A percentile compares a stretch with the other conserved stretches of the same genome.
Conservation (phyloP, 2,329 filamentous ascomycete species). For the Lecanicillium sp. region DNA sequence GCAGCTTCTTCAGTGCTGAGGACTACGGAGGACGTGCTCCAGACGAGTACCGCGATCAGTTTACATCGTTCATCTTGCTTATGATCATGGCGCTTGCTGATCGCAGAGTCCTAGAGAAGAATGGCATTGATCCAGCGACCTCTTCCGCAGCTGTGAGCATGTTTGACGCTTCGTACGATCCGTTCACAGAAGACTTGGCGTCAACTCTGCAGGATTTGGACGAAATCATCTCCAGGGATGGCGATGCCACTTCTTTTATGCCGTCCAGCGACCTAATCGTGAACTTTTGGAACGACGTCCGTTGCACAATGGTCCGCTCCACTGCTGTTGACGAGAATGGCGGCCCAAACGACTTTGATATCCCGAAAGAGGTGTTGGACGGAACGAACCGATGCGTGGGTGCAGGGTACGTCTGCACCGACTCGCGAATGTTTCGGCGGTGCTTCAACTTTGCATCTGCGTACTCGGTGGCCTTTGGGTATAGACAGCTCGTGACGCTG, state of each 20-base stretch:
- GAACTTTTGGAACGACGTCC: conserved; percentile 18
- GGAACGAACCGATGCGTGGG: conserved; percentile 19
- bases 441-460: conserved; percentile 19
- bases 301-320: conserved; percentile 18
- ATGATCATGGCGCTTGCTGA: conserved; percentile 28
- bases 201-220: conserved; percentile 18
- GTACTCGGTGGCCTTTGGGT: conserved; percentile 18
- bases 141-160: conserved; percentile 10
- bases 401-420: conserved; percentile 14
- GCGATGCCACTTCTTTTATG: conserved; percentile 12
- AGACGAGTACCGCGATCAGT: conserved; percentile 18
- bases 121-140: conserved; percentile 20
- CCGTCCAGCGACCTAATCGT: conserved; percentile 19
- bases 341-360: conserved; percentile 17
- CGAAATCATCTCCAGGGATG: conserved; percentile 16
- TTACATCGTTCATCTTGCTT: conserved; percentile 19
- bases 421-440: conserved; percentile 16
- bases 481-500: conserved; percentile 20
- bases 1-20: conserved; percentile 17
- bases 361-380: conserved; percentile 16
- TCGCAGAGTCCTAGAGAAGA: conserved; percentile 25
- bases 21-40: conserved; percentile 16
- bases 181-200: conserved; percentile 18
- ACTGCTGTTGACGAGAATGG: conserved; percentile 14
- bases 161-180: conserved; percentile 17